Evolutionary conservation across 169 alveolate genomes (phyloP), one percentile per base, ranked within the genome.

Genomic region (Babesia sp.): DNA sequence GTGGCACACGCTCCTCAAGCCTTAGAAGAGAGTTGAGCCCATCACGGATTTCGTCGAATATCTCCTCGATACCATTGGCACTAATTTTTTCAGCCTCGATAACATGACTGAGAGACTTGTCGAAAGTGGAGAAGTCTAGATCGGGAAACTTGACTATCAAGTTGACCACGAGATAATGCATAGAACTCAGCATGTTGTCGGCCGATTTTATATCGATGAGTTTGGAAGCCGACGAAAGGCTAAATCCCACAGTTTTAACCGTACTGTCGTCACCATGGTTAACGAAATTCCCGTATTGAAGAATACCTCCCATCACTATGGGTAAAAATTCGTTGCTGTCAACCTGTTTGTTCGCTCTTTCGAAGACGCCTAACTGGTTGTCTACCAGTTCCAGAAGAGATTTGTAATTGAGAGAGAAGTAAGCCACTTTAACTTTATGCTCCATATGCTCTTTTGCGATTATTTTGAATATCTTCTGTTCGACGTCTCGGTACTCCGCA

Each of bases 271-370:
- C 74, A 24, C 94, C 94, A 77, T 85, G 87, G 66, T 90, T 90
- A 29, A 90, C 92, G 68, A 83, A 90, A 77, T 90, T 90, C 22
- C 94, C 94, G 74, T 87, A 90, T 79, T 85, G 89, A 50, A 90
- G 69, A 16, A 90, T 85, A 4, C 84, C 91, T 20, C 80, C 77
- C 66, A 90, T 58, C 22, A 90, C 45, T 24, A 84, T 73, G 54
- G 92, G 88, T 50, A 90, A 70, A 31, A 75, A 56, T 48, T 67
- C 34, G 63, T 84, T 90, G 33, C 61, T 72, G 64, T 76, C 28
- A 39, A 83, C 83, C 75, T 90, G 90, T 46, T 85, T 58, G 24
- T 70, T 76, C 28, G 94, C 91, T 42, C 59, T 29, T 24, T 82
- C 71, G 78, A 67, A 83, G 14, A 51, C 59, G 58, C 58, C 71